Conservation (phyloP, 148 eudicot genomes). For the Oxyria digyna region DNA sequence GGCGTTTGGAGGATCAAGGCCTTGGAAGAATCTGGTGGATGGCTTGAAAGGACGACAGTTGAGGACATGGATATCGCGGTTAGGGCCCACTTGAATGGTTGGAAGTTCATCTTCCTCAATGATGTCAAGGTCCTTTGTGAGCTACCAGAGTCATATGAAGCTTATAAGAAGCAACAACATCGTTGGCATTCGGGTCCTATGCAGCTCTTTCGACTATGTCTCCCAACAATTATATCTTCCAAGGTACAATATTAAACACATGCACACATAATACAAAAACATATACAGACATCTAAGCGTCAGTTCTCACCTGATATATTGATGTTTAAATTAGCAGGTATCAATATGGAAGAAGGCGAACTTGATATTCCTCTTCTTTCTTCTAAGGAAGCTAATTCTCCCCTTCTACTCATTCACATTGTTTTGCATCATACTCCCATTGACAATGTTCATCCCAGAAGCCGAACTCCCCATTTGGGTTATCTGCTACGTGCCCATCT, state of each 20-base stretch:
- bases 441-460: slow-evolving; percentile 61
- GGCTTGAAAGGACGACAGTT: no score
- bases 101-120: slow-evolving; percentile 53
- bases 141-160: slow-evolving; percentile 50
- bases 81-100: slow-evolving; percentile 54
- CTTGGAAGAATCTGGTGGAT: no score
- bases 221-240: slow-evolving; percentile 33
- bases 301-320: no score
- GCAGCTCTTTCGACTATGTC: slow-evolving; percentile 55
- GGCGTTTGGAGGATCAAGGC: slow-evolving; percentile 85
- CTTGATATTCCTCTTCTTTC: slow-evolving; percentile 53
- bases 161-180: no score
- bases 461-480: slow-evolving; percentile 55
- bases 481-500: slow-evolving; percentile 43
- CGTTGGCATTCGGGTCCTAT: slow-evolving; percentile 78
- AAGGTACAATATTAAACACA: no score
- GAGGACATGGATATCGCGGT: no score
- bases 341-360: slow-evolving; percentile 48
- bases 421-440: slow-evolving; percentile 53
- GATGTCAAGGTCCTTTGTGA: slow-evolving; percentile 51
- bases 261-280: no score
- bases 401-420: slow-evolving; percentile 64
- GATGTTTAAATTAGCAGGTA: slow-evolving; percentile 27
- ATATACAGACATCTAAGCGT: no score
- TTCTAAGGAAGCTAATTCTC: slow-evolving; percentile 49